Evolutionary conservation across 2,329 filamentous ascomycete species (phyloP).

Genomic region (Nigrograna mackinnonii): DNA sequence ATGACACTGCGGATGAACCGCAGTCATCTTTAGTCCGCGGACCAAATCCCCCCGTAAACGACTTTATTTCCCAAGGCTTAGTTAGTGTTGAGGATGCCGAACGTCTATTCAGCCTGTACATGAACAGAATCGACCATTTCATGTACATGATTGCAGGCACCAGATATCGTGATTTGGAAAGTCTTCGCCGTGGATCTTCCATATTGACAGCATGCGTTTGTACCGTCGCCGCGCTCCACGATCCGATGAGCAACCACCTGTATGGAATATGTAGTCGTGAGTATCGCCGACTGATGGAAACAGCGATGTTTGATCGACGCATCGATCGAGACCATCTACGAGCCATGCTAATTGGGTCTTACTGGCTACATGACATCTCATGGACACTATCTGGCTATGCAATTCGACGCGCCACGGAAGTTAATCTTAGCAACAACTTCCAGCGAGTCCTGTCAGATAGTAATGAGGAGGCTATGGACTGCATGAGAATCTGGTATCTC

Average conservation of each 20-base stretch:
- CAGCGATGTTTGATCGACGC: constrained; percentile 61
- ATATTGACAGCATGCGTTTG: constrained; percentile 60
- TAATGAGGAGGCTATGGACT: constrained; percentile 53
- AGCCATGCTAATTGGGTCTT: constrained; percentile 63
- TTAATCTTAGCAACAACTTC: constrained; percentile 50
- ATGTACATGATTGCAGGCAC: constrained; percentile 50
- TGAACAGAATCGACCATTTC: constrained; percentile 51
- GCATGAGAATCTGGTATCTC: constrained; percentile 62
- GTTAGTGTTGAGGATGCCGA: constrained; percentile 49
- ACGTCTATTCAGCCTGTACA: constrained; percentile 45
- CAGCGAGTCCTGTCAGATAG: constrained; percentile 43
- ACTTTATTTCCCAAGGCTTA: constrained; percentile 56
- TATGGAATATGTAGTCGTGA: constrained; percentile 61
- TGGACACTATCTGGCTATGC: constrained; percentile 64
- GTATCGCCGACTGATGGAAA: constrained; percentile 60
- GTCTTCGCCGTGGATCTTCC: constrained; percentile 57
- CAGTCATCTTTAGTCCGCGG: constrained; percentile 7
- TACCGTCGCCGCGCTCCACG: constrained; percentile 62
- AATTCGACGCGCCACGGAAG: constrained; percentile 54
- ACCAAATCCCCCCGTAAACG: constrained; percentile 27
- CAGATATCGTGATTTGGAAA: constrained; percentile 49
- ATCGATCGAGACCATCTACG: constrained; percentile 62
- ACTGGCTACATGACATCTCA: constrained; percentile 66
- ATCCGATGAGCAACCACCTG: constrained; percentile 55
- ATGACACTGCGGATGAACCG: constrained; percentile 45